Base-by-base conservation (phyloP, 345 rosid genomes). In the Anastatica hierochuntica region DNA sequence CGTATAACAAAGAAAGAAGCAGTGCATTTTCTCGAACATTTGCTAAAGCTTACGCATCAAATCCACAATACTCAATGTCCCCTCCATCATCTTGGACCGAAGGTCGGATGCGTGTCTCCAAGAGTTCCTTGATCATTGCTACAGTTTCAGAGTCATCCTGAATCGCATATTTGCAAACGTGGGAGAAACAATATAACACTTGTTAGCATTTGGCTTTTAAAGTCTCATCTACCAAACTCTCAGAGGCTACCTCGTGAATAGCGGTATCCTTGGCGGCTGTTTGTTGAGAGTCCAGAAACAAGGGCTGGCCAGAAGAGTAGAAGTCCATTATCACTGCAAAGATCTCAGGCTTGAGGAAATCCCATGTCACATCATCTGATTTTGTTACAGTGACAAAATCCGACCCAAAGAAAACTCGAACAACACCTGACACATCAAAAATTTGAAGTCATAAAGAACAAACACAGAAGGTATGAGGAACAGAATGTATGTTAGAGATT, bases 61-160 rank as follows among this genome's bases (percentile, higher is more conserved):
- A 88, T 45, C 94, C 94, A 29, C 82, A 67, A 70, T 83, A 92
- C 61, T 82, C 96, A 0, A 88, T 92, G 66, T 92, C 98, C 39
- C 98, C 95, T 53, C 98, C 98, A 71, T 92, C 97, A 64, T 92
- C 97, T 75, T 92, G 98, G 58, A 92, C 98, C 6, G 97, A 88
- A 29, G 98, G 97, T 41, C 98, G 77, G 47, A 92, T 88, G 18
- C 97, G 96, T 37, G 98, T 88, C 74, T 92, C 98, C 62, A 92
- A 64, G 51, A 92, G 76, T 61, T 92, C 98, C 77, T 92, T 85
- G 64, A 92, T 92, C 98, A 92, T 92, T 38, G 94, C 95, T 66
- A 92, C 90, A 49, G 76, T 85, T 68, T 92, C 98, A 7, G 98
- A 92, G 72, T 92, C 98, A 72, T 85, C 97, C 98, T 92, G 77